Evolutionary conservation across 2,329 filamentous ascomycete species (phyloP), one percentile per base, ranked within the genome.

Genomic region (Lasiodiplodia hormozganensis): DNA sequence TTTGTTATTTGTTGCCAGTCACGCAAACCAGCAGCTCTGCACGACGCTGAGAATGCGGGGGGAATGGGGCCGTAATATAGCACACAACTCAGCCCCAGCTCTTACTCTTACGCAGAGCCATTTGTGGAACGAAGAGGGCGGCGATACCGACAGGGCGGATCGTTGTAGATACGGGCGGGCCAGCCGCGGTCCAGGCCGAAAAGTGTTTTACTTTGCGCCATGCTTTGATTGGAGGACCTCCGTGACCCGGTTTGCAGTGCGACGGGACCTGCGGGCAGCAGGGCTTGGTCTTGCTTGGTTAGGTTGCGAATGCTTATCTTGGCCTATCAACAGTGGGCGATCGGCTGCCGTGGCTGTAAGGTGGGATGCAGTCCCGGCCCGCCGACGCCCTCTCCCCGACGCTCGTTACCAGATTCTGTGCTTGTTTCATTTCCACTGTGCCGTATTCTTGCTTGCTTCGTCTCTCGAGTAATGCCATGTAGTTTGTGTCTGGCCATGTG

Each of bases 221-320:
- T 47, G 16, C 34, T 38, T 49, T 49, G 38, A 23, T 62, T 62
- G 56, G 5, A 14, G 23, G 14, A 28, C 3, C n/a, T 8, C n/a
- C 21, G 23, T 18, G n/a, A 8, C 18, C 49, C 25, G 52, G 52
- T 12, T 14, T 28, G 31, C 31, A 21, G 53, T 18, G 12, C n/a
- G 25, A 34, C 38, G 28, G 23, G 53, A 31, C 21, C 28, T 38
- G 21, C 14, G 21, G 7, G 7, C 12, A 31, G 36, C 12, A 31
- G 36, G 36, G 12, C 40, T 31, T 25, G 36, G 23, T 34, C 31
- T 34, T 62, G 57, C 21, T 47, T 62, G 57, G 40, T 25, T 40
- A 43, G 58, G 28, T 49, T 34, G 40, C 40, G 34, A 8, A 40
- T 51, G 58, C 58, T 62, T 62, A 62, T 62, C 58, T 62, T n/a